Base-by-base conservation (phyloP, 73 alveolate species). In the Durusdinium trenchii region DNA sequence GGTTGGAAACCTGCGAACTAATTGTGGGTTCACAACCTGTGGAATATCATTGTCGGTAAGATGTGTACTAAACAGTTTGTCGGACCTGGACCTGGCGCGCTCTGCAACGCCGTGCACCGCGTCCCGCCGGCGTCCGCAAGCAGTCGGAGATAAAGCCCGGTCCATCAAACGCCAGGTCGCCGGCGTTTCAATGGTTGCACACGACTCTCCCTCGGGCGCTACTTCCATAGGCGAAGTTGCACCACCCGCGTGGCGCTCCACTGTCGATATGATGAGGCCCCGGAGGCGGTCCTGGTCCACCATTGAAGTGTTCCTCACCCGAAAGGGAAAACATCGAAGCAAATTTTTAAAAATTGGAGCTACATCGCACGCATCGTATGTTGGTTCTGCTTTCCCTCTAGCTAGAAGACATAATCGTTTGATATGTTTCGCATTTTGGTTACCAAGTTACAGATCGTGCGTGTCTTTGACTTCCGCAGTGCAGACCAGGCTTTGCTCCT, bases 211-310 rank as follows among this genome's bases (percentile, higher is more conserved):
- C 46, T 3, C 35, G 3, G 96, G 50, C 50, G 91, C 47, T 20
- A 20, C 64, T 28, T 2, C 42, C 40, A 61, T 30, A 38, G 45
- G 42, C 42, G 40, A 28, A 20, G 40, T 7, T 30, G 52, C 89
- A 3, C 47, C 86, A 40, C 67, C 83, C 4, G 42, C 30, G 57
- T 91, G 97, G 43, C 97, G 97, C 42, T 40, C 54, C 42, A 46
- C 60, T 6, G 97, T 91, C 45, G 40, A 73, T 76, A 67, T 87
- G 61, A 91, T 91, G 97, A 91, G 40, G 51, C 87, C 52, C 7
- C 97, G 97, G 43, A 91, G 97, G 76, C 46, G 79, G 46, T 48
- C 73, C 9, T 69, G 40, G 43, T 83, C 93, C 75, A 83, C 93
- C 93, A 83, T 83, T 71, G 75, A 42, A 50, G 52, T 83, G 73